phyloP scores from a whole-genome alignment of 192 early-diverging fungal species.

The Entomortierella beljakovae region DNA sequence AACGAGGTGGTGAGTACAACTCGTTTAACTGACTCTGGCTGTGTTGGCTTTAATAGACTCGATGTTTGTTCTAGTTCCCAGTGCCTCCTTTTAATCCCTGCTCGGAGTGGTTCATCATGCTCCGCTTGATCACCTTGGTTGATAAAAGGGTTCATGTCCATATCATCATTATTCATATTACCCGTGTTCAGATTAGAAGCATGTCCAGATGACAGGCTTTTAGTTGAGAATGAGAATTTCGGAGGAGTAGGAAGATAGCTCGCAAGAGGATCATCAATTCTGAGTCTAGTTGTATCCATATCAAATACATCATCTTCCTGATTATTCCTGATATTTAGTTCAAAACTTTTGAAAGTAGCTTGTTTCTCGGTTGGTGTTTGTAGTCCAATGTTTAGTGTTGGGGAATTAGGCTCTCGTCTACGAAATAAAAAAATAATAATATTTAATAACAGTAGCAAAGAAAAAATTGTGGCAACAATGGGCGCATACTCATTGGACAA shows the following conservation, averaged over 20 bases:
- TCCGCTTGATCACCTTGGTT: conserved; percentile 1
- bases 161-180: background rate
- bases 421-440: background rate
- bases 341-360: too few species aligned
- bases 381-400: conserved; percentile 1
- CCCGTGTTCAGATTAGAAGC: background rate
- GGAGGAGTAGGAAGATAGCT: conserved; percentile 20
- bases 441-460: background rate
- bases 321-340: conserved; percentile 5
- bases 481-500: background rate
- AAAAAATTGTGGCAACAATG: background rate
- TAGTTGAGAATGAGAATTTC: background rate
- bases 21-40: conserved; percentile 11
- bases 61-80: conserved; percentile 14
- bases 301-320: conserved; percentile 13
- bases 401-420: background rate
- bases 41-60: conserved; percentile 7
- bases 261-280: conserved; percentile 16
- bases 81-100: conserved; percentile 8
- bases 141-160: conserved; percentile 31
- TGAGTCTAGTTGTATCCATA: background rate
- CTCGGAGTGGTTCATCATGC: background rate
- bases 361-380: conserved; percentile 2
- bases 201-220: background rate
- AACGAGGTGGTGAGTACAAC: background rate